These are phyloP conservation scores for Lactarius vividus DNA, from an alignment of 768 basidiomycete species.

Conservation along the genomic window DNA sequence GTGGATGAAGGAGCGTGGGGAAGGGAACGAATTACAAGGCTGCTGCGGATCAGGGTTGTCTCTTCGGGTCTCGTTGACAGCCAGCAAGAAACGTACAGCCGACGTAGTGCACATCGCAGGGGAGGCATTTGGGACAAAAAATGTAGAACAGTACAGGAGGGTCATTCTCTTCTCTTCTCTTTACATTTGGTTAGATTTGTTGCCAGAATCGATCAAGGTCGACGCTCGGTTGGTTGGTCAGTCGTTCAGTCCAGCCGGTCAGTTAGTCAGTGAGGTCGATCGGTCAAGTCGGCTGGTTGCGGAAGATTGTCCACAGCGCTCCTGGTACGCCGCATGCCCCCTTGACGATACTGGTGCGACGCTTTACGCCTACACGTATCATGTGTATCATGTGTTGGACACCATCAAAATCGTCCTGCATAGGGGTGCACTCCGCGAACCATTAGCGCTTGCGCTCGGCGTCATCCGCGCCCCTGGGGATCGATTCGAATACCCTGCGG, in stretches of 20 bases:
- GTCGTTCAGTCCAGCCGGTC: neutral
- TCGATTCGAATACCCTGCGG: neutral
- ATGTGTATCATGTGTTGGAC: neutral
- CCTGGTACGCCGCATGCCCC: neutral
- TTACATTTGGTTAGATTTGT: neutral
- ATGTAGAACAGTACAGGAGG: neutral
- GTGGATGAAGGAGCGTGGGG: neutral
- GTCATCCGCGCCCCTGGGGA: neutral
- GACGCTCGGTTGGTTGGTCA: neutral
- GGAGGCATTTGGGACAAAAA: neutral
- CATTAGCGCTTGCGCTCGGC: neutral
- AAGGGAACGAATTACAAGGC: too few species aligned
- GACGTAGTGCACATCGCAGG: neutral
- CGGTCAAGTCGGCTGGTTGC: neutral
- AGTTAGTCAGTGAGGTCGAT: neutral
- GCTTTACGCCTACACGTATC: neutral
- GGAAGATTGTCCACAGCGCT: neutral
- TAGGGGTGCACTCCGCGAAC: neutral
- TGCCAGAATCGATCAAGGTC: neutral
- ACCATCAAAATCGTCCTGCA: neutral
- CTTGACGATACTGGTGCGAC: neutral
- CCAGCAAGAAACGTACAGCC: neutral
- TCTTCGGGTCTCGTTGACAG: neutral
- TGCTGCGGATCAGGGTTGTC: neutral
- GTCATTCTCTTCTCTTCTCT: neutral